Evolutionary conservation across 1,139 yeast genomes (phyloP), one percentile per base, ranked within the genome.

Genomic region (Suhomyces guaymorum): DNA sequence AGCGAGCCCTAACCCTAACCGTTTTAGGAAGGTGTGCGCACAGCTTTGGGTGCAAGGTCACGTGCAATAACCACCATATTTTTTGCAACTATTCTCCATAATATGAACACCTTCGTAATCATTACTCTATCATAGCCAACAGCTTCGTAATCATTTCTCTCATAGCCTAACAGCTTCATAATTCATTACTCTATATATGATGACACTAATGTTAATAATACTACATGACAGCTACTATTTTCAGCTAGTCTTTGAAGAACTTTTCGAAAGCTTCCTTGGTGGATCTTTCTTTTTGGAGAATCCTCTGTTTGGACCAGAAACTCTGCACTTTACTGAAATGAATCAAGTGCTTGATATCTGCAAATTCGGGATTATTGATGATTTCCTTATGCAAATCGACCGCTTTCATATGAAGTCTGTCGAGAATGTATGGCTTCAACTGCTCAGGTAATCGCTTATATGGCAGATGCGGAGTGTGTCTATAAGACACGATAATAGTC

Each of bases 271-370:
- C 54, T 23, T 42, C 46, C 26, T 48, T 49, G 5, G 53, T 49
- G 12, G 46, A 36, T 24, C 46, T 47, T 14, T 46, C 46, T 27
- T 43, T 47, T 32, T 34, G 39, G 13, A 33, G 42, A 5, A 38
- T 44, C 18, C 54, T 26, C 32, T 47, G 52, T 26, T 48, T 49
- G 11, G 54, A 50, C 54, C 55, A 51, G 37, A 26, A 51, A 21
- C 53, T 48, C 33, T 51, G 55, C 8, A 51, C 52, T 29, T 51
- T 51, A 25, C 47, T 46, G 34, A 49, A 47, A 30, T 27, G 39
- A 19, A 51, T 45, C 17, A 47, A 27, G 14, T 46, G 46, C 15
- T 44, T 44, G 16, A 50, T 38, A 27, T 46, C 44, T 14, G 28
- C 26, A 31, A 50, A 50, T 6, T 36, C 32, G 2, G 36, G 38